Conservation (phyloP, 192 early-diverging fungal genomes). For the Backusella luteola region DNA sequence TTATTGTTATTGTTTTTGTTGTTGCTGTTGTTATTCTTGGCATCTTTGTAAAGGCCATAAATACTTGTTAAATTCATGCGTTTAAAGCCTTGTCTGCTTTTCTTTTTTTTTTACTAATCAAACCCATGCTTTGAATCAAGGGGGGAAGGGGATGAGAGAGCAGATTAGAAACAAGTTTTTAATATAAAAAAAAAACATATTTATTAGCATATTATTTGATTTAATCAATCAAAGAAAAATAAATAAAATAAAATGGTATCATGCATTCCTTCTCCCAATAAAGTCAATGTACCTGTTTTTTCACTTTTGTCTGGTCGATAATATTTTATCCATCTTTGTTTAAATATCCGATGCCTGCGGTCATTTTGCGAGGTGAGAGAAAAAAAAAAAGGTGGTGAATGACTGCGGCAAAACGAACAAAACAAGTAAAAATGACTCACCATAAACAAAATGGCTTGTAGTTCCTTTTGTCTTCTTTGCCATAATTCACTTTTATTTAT, state of each 20-base stretch:
- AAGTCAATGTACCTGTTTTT: not conserved
- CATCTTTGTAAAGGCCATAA: not conserved
- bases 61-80: not conserved
- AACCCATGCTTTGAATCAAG: not conserved
- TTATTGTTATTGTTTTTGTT: not conserved
- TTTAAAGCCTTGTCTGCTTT: not conserved
- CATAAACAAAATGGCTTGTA: not conserved
- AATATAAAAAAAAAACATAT: not conserved
- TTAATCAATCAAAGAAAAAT: not conserved
- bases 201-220: not conserved
- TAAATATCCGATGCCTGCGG: not conserved
- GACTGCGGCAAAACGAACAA: not conserved
- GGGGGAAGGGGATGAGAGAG: not conserved
- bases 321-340: not conserved
- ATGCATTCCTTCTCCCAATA: not conserved
- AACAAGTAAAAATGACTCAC: slow-evolving; percentile 1
- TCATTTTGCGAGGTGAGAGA: not conserved
- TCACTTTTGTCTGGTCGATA: not conserved
- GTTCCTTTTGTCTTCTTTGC: not conserved
- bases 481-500: not conserved
- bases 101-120: not conserved
- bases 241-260: not conserved
- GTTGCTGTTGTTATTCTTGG: not conserved
- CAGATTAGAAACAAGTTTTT: not conserved
- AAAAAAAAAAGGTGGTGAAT: not conserved